These are phyloP conservation scores for Boeremia lycopersici DNA, from an alignment of 2,329 filamentous ascomycete genomes.

Conservation along the genomic window DNA sequence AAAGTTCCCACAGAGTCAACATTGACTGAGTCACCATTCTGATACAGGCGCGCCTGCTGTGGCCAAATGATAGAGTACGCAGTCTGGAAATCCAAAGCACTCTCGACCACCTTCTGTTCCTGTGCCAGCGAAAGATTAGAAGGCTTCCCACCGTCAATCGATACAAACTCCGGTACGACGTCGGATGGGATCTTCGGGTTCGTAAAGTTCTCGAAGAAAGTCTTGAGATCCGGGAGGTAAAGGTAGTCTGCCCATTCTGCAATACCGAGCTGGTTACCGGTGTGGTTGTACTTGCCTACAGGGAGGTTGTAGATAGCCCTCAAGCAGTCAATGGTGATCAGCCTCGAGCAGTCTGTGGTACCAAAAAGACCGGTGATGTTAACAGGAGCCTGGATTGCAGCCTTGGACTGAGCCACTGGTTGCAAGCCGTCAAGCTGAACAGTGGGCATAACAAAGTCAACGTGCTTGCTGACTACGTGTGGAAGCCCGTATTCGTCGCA, in stretches of 20 bases:
- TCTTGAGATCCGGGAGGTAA: slow-evolving; percentile 53
- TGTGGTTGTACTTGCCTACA: slow-evolving; percentile 23
- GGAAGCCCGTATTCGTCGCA: slow-evolving; percentile 27
- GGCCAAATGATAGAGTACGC: slow-evolving; percentile 28
- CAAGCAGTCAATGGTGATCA: slow-evolving; percentile 25
- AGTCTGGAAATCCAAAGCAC: slow-evolving; percentile 25
- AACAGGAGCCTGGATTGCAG: slow-evolving; percentile 7
- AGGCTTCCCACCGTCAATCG: slow-evolving; percentile 45
- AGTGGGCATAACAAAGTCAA: slow-evolving; percentile 27
- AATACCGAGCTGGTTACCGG: slow-evolving; percentile 35
- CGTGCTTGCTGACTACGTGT: slow-evolving; percentile 19
- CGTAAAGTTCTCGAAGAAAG: slow-evolving; percentile 50
- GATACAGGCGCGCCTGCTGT: slow-evolving; percentile 22
- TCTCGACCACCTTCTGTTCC: slow-evolving; percentile 29
- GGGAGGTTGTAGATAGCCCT: slow-evolving; percentile 28
- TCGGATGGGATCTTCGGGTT: slow-evolving; percentile 22
- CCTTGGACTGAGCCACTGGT: slow-evolving; percentile 15
- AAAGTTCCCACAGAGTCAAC: slow-evolving; percentile 22
- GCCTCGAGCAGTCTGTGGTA: slow-evolving; percentile 14
- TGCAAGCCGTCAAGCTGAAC: slow-evolving; percentile 23
- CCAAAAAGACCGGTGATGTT: slow-evolving; percentile 14
- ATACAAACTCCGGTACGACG: slow-evolving; percentile 32
- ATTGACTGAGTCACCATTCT: slow-evolving; percentile 23
- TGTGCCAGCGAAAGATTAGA: slow-evolving; percentile 51
- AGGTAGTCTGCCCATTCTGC: slow-evolving; percentile 53